Percentiles rank a stretch among this genome's conserved stretches.
phyloP scores from a whole-genome alignment of 2,329 filamentous ascomycete genomes.

The Hypomyces rosellus region DNA sequence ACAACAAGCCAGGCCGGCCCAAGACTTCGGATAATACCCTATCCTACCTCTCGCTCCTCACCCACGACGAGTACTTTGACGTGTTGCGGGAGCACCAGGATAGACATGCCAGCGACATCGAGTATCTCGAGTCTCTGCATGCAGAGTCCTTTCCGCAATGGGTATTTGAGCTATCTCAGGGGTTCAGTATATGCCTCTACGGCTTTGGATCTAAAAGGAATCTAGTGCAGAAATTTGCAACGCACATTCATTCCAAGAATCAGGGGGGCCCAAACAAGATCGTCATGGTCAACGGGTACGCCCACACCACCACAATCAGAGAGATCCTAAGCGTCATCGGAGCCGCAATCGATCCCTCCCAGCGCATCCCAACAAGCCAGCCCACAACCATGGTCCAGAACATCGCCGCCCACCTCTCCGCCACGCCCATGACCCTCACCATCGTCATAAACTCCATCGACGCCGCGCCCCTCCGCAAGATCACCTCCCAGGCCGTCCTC shows the following conservation, averaged over 20 bases:
- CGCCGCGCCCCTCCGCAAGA: constrained; percentile 65
- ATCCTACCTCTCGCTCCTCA: constrained; percentile 66
- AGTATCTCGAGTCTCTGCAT: constrained; percentile 69
- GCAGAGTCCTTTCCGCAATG: constrained; percentile 82
- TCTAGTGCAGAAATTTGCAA: constrained; percentile 69
- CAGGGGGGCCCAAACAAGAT: constrained; percentile 40
- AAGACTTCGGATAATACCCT: constrained; percentile 87
- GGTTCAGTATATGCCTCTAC: constrained; percentile 85
- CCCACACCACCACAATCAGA: constrained; percentile 56
- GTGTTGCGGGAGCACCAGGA: constrained; percentile 56
- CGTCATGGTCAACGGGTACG: constrained; percentile 82
- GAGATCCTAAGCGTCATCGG: constrained; percentile 67
- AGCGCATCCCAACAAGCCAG: constrained; percentile 51
- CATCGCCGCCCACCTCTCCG: constrained; percentile 54
- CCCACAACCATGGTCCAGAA: constrained; percentile 62
- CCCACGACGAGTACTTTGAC: constrained; percentile 86
- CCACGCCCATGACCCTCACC: constrained; percentile 44
- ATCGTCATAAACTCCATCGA: constrained; percentile 85
- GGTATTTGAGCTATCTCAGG: constrained; percentile 80
- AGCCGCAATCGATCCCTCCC: constrained; percentile 49
- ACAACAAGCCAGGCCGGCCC: constrained; percentile 73
- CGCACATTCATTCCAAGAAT: constrained; percentile 47
- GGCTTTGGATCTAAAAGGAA: constrained; percentile 85
- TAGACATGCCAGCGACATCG: constrained; percentile 62
- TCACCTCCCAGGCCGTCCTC: constrained; percentile 63